Evolutionary conservation across 2,329 filamentous ascomycete species (phyloP), one percentile per base, ranked within the genome.

Genomic region (Aspergillus ochraceus): DNA sequence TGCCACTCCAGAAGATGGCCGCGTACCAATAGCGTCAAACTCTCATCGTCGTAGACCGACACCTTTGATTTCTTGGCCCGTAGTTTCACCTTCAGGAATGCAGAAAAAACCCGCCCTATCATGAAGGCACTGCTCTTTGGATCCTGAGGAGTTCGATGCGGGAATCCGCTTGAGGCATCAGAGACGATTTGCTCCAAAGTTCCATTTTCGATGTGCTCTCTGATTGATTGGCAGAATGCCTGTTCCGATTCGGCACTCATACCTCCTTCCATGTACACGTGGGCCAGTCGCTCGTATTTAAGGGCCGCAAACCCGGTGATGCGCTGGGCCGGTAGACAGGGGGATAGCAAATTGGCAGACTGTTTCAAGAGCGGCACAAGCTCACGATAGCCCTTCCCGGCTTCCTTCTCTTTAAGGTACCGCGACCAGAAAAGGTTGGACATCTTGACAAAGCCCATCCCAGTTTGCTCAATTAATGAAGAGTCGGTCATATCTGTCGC

Each of bases 381-480:
- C 46, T 76, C 71, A 6, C 67, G 67, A 56, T 70, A 66, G 2
- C 67, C 62, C 59, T 71, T 71, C 1, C 72, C 71, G 39, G 68
- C 59, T 59, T 79, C 74, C 53, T 76, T 78, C 51, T 76, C 74
- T 57, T 78, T 76, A 22, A 79, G 67, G 57, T 80, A 81, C 10
- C 77, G 74, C 50, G 76, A 76, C 80, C 80, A 82, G 60, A 77
- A 80, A 4, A 79, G 62, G 59, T 81, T 80, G 0, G 80, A 81
- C 47, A 82, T 57, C 29, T 76, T 77, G 17, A 78, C 71, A 56
- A 77, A 66, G 11, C 68, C 68, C 57, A 66, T 60, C 1, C 71
- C 70, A 49, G 67, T 65, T 20, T 58, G 67, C 24, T 74, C 66
- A 6, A 55, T 59, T 9, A 62, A 54, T 29, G 58, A 55, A 8